A percentile compares a stretch with the other conserved stretches of the same genome.
These are phyloP conservation scores for Wickerhamomyces ciferrii DNA, from an alignment of 805 yeast species.

Conservation along the genomic window DNA sequence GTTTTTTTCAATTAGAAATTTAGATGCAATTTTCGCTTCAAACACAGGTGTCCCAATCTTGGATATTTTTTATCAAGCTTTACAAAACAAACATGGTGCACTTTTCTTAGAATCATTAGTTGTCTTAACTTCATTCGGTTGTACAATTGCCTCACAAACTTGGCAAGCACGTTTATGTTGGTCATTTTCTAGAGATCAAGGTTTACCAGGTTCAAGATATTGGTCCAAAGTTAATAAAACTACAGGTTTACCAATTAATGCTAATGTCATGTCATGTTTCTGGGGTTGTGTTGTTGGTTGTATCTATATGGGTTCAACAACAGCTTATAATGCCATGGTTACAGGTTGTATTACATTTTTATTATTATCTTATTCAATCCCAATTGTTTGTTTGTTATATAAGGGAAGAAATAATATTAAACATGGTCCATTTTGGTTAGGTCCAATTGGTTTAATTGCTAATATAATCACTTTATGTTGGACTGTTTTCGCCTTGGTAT, in stretches of 20 bases:
- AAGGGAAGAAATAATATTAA: conserved; percentile 46
- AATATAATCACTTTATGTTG: conserved; percentile 49
- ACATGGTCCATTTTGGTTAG: conserved; percentile 68
- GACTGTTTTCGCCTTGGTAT: conserved; percentile 53
- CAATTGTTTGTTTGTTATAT: conserved; percentile 40
- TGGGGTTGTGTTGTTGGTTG: conserved; percentile 53
- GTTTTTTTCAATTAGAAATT: conserved; percentile 54
- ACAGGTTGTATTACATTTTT: conserved; percentile 57
- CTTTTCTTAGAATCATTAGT: conserved; percentile 43
- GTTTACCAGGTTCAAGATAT: conserved; percentile 47
- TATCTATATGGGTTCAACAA: conserved; percentile 58
- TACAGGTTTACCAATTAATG: conserved; percentile 52
- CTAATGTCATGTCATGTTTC: conserved; percentile 48
- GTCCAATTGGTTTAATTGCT: conserved; percentile 44
- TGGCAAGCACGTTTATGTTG: conserved; percentile 67
- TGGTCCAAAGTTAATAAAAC: conserved; percentile 42
- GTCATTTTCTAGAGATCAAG: conserved; percentile 66
- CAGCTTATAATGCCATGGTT: conserved; percentile 64
- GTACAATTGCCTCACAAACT: conserved; percentile 57
- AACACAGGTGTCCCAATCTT: conserved; percentile 56
- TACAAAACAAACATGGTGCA: conserved; percentile 49
- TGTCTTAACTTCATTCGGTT: conserved; percentile 49
- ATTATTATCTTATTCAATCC: conserved; percentile 52
- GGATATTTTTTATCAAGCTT: conserved; percentile 57
- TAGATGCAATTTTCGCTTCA: conserved; percentile 41